Evolutionary conservation across 305 asterid genomes (phyloP).

Genomic region (Plantago coronopus): DNA sequence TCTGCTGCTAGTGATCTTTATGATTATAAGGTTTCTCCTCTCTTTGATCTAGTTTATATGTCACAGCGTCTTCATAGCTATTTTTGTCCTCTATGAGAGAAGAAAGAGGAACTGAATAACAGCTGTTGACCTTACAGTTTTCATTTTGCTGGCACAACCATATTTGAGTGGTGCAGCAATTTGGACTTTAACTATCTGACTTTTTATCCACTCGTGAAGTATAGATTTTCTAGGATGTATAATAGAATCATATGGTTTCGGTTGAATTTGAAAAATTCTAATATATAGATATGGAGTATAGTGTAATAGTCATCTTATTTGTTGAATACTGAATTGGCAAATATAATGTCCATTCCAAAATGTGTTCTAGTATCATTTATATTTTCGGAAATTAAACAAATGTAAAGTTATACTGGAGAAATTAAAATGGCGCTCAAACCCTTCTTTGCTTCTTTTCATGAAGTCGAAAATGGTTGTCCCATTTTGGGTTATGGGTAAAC

Average conservation of each 20-base stretch:
- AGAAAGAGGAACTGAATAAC: not conserved
- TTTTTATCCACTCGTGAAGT: too few relatives aligned
- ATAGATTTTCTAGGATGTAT: not conserved
- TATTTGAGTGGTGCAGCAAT: not conserved
- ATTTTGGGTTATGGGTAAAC: too few relatives aligned
- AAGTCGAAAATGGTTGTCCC: too few relatives aligned
- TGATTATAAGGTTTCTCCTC: constrained; percentile 70
- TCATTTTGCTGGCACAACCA: not conserved
- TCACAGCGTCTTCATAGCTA: not conserved
- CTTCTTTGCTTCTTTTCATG: too few relatives aligned
- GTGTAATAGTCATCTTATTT: too few relatives aligned
- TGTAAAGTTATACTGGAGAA: too few relatives aligned
- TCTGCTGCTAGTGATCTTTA: constrained; percentile 91
- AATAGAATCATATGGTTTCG: not conserved
- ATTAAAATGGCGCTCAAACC: too few relatives aligned
- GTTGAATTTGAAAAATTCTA: not conserved
- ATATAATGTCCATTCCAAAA: too few relatives aligned
- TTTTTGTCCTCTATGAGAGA: not conserved
- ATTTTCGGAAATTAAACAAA: too few relatives aligned
- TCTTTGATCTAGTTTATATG: not conserved
- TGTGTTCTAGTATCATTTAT: too few relatives aligned
- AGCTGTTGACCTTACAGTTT: not conserved
- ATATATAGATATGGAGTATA: not conserved
- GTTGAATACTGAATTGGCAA: not conserved
- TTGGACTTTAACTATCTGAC: too few relatives aligned